Base-by-base conservation (phyloP, 2,329 filamentous ascomycete species). In the Scytalidium sp. region DNA sequence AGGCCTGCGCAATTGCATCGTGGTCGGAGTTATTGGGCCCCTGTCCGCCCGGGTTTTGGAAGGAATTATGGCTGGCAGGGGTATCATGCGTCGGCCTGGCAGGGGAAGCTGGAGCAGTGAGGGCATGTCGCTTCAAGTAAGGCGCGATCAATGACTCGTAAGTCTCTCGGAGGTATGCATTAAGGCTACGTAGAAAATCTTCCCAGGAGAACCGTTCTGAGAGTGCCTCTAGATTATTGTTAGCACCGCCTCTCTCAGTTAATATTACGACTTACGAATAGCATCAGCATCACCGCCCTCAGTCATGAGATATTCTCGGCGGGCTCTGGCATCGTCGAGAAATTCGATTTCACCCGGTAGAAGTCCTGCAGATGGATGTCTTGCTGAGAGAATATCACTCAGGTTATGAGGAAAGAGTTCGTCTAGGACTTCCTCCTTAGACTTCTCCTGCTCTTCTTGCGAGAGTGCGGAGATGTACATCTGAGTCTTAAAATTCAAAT, bases 401-500 rank as follows among this genome's bases (percentile, higher is more conserved):
- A 85, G 68, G 51, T 81, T 74, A 22, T 73, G 64, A 0, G 81
- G 81, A 57, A 87, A 86, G 1, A 85, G 66, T 46, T 82, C 76
- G 49, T 79, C 75, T 22, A 86, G 65, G 22, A 84, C 70, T 40
- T 82, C 75, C 19, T 80, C 76, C 44, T 76, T 75, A 2, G 73
- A 71, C 22, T 73, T 50, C 21, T 64, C 59, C 29, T 60, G 75
- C 47, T 82, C 75, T 40, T 75, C 75, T 58, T 76, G 79, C 55
- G 79, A 76, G 59, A 83, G 71, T 3, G 79, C 78, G 3, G 80
- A 81, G 49, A 86, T 81, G 58, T 84, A 86, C 13, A 82, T 81
- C 62, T 86, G 83, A 1, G 83, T 85, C 66, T 87, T 87, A 17
- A 87, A 67, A 53, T 85, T 82, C 13, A 86, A 71, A 56, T 79